phyloP scores from a whole-genome alignment of 306 rosid genomes.

The Citrullus colocynthis region DNA sequence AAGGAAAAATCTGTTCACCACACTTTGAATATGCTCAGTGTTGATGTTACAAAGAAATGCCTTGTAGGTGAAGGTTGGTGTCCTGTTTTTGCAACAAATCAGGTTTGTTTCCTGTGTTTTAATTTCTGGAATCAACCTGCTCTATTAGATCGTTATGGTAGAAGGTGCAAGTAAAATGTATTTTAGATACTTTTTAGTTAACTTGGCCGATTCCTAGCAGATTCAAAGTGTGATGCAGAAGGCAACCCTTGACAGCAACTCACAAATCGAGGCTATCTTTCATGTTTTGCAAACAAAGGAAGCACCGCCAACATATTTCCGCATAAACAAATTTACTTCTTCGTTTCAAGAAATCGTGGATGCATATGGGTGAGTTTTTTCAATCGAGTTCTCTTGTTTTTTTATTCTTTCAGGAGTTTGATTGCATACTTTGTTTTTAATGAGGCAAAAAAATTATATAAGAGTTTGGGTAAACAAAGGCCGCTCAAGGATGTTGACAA shows the following conservation, averaged over 20 bases:
- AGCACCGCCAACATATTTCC: constrained; percentile 55
- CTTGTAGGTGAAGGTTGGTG: constrained; percentile 93
- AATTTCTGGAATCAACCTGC: background rate
- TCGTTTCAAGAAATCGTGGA: constrained; percentile 73
- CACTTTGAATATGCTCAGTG: constrained; percentile 79
- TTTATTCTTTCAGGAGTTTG: background rate
- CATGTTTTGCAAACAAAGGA: constrained; percentile 61
- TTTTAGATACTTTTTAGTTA: constrained; percentile 5
- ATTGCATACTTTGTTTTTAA: background rate
- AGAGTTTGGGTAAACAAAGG: background rate
- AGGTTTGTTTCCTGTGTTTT: constrained; percentile 32
- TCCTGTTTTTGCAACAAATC: constrained; percentile 59
- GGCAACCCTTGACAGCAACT: constrained; percentile 50
- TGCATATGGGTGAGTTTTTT: constrained; percentile 63
- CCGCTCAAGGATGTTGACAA: background rate
- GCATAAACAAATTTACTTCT: constrained; percentile 59
- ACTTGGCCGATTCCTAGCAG: constrained; percentile 24
- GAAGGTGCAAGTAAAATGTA: background rate
- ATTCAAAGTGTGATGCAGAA: constrained; percentile 39
- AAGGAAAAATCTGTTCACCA: constrained; percentile 63
- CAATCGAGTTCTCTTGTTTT: background rate
- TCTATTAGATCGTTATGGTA: background rate
- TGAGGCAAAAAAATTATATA: background rate
- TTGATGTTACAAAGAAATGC: constrained; percentile 77
- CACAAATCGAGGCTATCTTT: constrained; percentile 55